A percentile compares a stretch with the other conserved stretches of the same genome.
phyloP scores from a whole-genome alignment of 768 basidiomycete species.

The Leccinum truebloodii region DNA sequence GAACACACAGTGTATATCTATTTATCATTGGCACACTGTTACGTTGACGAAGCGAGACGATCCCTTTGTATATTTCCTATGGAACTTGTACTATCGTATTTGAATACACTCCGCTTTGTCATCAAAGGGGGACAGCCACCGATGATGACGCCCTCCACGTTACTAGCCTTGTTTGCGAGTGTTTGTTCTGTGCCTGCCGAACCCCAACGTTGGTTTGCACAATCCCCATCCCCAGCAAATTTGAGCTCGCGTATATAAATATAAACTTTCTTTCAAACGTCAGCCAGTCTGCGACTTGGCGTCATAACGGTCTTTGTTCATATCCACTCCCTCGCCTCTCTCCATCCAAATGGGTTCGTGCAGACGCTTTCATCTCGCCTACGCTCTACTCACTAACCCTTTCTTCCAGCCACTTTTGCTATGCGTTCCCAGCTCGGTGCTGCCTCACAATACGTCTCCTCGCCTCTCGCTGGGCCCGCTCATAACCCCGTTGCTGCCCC shows the following conservation, averaged over 20 bases:
- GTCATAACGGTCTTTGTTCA: constrained; percentile 31
- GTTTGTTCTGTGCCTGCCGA: constrained; percentile 26
- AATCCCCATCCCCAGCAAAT: constrained; percentile 28
- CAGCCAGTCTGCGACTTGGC: constrained; percentile 29
- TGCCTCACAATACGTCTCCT: constrained; percentile 51
- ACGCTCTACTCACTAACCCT: not conserved
- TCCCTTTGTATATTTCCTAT: constrained; percentile 18
- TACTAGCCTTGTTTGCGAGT: constrained; percentile 20
- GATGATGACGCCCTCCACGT: not conserved
- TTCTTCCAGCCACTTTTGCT: constrained; percentile 39
- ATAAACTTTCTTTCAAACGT: constrained; percentile 24
- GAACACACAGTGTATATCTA: constrained; percentile 21
- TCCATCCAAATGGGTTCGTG: constrained; percentile 41
- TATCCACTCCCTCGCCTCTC: constrained; percentile 7
- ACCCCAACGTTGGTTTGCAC: constrained; percentile 30
- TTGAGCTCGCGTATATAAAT: constrained; percentile 28
- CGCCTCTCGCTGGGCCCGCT: constrained; percentile 56
- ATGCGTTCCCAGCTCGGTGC: constrained; percentile 27
- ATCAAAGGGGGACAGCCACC: not conserved
- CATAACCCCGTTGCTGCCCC: constrained; percentile 34
- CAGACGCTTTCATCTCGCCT: not conserved
- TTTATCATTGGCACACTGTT: constrained; percentile 13
- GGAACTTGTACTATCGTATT: constrained; percentile 23
- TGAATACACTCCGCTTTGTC: constrained; percentile 4
- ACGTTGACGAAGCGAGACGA: constrained; percentile 3